These are phyloP conservation scores for Hymenoscyphus albidus DNA, from an alignment of 2,329 filamentous ascomycete species.

Conservation along the genomic window DNA sequence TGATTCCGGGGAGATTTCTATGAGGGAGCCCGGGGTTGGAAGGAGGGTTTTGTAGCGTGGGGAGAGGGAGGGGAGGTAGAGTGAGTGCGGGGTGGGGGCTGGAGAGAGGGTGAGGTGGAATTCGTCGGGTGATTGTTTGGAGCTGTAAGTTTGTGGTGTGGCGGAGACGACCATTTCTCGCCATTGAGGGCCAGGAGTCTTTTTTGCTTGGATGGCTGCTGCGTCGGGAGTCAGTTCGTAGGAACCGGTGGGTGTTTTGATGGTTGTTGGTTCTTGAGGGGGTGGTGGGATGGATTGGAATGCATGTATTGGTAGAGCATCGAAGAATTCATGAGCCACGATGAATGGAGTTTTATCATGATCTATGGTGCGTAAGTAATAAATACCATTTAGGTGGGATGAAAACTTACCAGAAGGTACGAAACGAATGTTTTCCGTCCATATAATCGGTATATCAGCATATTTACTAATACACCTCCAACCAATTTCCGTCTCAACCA, in stretches of 20 bases:
- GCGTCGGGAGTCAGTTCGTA: constrained; percentile 36
- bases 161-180: constrained; percentile 76
- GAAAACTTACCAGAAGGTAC: constrained; percentile 20
- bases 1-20: constrained; percentile 89
- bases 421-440: constrained; percentile 64
- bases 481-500: constrained; percentile 69
- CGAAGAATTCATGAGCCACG: constrained; percentile 97
- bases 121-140: constrained; percentile 58
- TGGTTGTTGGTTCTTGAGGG: constrained; percentile 33
- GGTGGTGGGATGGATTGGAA: constrained; percentile 71
- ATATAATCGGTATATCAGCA: constrained; percentile 69
- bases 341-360: constrained; percentile 80
- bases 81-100: constrained; percentile 72
- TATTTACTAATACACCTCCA: constrained; percentile 74
- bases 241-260: constrained; percentile 41
- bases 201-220: constrained; percentile 20
- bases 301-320: constrained; percentile 91
- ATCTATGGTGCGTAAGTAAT: constrained; percentile 39
- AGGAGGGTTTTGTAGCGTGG: constrained; percentile 72
- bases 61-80: constrained; percentile 80
- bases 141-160: constrained; percentile 53
- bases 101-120: constrained; percentile 82
- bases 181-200: constrained; percentile 58
- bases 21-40: constrained; percentile 60
- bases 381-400: neutral